Evolutionary conservation across 1,284 basidiomycete genomes (phyloP).

Genomic region (Cystobasidium slooffiae): DNA sequence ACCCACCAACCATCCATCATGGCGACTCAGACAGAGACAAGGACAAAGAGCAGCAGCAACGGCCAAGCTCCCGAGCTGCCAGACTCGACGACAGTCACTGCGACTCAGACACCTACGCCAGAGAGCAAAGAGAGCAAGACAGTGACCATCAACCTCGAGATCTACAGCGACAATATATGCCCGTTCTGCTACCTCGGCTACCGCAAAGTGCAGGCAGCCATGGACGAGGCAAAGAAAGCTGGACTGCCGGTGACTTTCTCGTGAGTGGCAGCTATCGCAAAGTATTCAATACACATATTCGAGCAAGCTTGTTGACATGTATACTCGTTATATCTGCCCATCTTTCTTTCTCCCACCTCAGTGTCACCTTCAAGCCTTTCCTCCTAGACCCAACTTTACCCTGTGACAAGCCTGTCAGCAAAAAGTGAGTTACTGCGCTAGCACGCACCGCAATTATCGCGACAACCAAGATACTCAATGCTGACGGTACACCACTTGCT

Average conservation of each 20-base stretch:
- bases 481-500: not conserved
- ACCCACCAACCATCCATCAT: not conserved
- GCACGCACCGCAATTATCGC: not conserved
- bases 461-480: no score
- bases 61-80: conserved; percentile 13
- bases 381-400: conserved; percentile 55
- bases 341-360: not conserved
- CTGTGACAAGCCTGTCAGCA: conserved; percentile 42
- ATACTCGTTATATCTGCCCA: not conserved
- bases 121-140: conserved; percentile 29
- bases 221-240: conserved; percentile 63
- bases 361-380: conserved; percentile 57
- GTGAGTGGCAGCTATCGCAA: conserved; percentile 58
- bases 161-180: conserved; percentile 41
- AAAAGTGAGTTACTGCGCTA: conserved; percentile 16
- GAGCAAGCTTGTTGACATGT: conserved; percentile 33
- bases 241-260: conserved; percentile 70
- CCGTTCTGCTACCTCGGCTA: conserved; percentile 57
- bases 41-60: conserved; percentile 14
- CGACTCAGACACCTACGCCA: conserved; percentile 11
- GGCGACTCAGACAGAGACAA: conserved; percentile 26
- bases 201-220: conserved; percentile 70
- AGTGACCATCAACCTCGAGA: conserved; percentile 35
- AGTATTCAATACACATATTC: conserved; percentile 29
- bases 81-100: conserved; percentile 12